Evolutionary conservation across 2,329 filamentous ascomycete genomes (phyloP), one percentile per base, ranked within the genome.

Genomic region (Fusarium heterosporum): DNA sequence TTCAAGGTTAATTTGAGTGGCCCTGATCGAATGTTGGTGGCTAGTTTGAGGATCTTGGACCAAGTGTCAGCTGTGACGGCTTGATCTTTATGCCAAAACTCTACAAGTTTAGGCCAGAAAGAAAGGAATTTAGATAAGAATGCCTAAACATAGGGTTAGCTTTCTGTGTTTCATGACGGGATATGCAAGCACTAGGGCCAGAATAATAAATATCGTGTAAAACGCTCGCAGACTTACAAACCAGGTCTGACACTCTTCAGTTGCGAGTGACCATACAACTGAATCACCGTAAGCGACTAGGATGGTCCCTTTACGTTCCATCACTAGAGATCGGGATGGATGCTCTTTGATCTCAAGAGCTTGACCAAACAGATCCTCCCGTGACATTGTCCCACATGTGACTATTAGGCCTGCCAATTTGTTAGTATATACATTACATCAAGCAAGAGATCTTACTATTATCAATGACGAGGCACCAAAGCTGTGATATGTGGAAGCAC

Each of bases 401-500:
- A 83, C 73, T 6, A 83, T 72, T 4, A 82, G 68, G 9, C 68
- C 76, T 74, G 66, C 68, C 68, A 7, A 34, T 28, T 30, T 16
- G 14, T 61, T 32, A 61, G 55, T 43, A 16, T 7, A 10, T 34
- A 9, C 22, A 22, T 9, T 17, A 11, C 8, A 47, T 22, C 13
- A 13, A 8, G 13, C 5, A 6, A 11, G 8, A 16, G 16, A 3
- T 57, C 78, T 68, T 70, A 83, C 81, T 77, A 42, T 82, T 79
- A 39, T 80, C 79, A 2, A 85, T 60, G 8, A 83, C 72, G 7
- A 85, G 64, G 60, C 78, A 81, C 83, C 83, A 85, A 11, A 83
- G 55, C 64, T 85, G 83, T 1, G 79, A 74, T 42, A 84, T 79
- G 55, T 85, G 82, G 54, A 83, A 84, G 51, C 81, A 84, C 17